Base-by-base conservation (phyloP, 164 flowering plant species). In the Aristolochia fimbriata region DNA sequence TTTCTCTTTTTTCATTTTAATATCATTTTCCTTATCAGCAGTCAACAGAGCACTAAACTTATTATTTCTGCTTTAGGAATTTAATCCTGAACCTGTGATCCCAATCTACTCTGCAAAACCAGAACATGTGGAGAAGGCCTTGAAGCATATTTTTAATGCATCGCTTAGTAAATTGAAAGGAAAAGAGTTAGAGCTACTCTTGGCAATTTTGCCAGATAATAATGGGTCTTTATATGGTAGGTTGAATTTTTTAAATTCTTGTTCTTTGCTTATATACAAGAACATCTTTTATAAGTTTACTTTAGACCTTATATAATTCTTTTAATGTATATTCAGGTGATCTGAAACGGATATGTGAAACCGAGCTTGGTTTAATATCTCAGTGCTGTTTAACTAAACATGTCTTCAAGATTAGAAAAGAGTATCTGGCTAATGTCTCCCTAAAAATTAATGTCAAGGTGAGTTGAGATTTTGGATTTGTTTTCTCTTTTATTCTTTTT, bases 341-440 rank as follows among this genome's bases (percentile, higher is more conserved):
- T 77, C 73, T 90, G 57, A 93, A 93, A 74, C 67, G 96, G 64
- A 93, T 93, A 48, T 93, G 98, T 66, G 99, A 93, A 76, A 90
- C 97, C 47, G 96, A 93, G 53, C 89, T 93, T 15, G 99, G 97
- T 54, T 50, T 93, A 61, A 80, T 93, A 68, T 81, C 97, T 6
- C 97, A 93, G 70, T 93, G 99, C 76, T 88, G 92, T 74, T 85
- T 87, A 6, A 84, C 96, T 20, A 93, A 89, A 68, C 83, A 86
- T 65, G 96, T 85, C 24, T 89, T 87, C 76, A 89, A 84, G 81
- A 83, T 84, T 53, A 89, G 68, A 77, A 89, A 87, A 71, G 95
- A 92, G 62, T 92, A 87, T 75, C 70, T 92, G 70, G 94, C 87
- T 41, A 83, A 82, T 76, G 87, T 78, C 27, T 69, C 91, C 43